These are phyloP conservation scores for Diaporthe longicolla DNA, from an alignment of 2,329 filamentous ascomycete species.

Conservation along the genomic window DNA sequence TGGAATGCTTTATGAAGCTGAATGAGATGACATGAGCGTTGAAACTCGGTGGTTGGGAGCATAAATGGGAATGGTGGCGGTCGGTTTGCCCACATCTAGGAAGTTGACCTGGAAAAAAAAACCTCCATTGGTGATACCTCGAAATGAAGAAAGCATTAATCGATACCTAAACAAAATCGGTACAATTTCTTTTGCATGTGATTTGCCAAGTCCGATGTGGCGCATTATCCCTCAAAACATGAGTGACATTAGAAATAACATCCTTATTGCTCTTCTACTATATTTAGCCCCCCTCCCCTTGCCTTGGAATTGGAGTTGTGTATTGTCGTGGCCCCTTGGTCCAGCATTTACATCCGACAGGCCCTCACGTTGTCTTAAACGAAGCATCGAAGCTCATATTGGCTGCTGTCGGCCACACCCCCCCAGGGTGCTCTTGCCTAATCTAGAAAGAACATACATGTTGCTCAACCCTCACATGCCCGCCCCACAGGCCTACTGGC, in stretches of 20 bases:
- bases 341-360: not conserved
- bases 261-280: slow-evolving; percentile 9
- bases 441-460: not conserved
- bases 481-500: slow-evolving; percentile 46
- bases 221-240: not conserved
- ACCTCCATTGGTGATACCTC: slow-evolving; percentile 24
- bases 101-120: slow-evolving; percentile 24
- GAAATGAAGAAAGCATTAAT: slow-evolving; percentile 29
- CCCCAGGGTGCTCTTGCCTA: not conserved
- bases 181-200: not conserved
- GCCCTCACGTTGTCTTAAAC: not conserved
- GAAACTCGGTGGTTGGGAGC: slow-evolving; percentile 9
- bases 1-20: slow-evolving; percentile 23
- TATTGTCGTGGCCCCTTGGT: not conserved
- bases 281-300: not conserved
- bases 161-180: not conserved
- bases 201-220: not conserved
- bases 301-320: not conserved
- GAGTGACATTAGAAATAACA: slow-evolving; percentile 5
- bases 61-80: not conserved
- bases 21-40: slow-evolving; percentile 24
- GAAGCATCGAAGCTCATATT: slow-evolving; percentile 6
- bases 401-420: slow-evolving; percentile 4
- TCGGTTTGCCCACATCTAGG: slow-evolving; percentile 29
- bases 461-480: not conserved